Percentiles rank a stretch among this genome's conserved stretches.
Conservation (phyloP, 140 eudicot species). For the Flaveria floridana region DNA sequence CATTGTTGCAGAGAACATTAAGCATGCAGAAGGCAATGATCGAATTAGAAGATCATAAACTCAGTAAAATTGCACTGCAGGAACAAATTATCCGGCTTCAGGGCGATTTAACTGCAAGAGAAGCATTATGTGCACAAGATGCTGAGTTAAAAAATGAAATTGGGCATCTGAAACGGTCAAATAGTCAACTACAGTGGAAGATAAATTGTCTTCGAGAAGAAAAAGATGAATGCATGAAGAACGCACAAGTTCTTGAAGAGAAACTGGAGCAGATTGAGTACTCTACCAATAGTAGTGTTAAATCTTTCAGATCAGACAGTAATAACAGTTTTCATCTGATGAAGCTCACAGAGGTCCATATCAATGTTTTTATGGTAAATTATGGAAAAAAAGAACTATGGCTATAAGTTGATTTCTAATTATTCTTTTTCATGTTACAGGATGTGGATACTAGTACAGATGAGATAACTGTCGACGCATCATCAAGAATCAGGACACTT, state of each 20-base stretch:
- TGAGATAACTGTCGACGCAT: constrained; percentile 13
- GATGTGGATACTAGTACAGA: constrained; percentile 28
- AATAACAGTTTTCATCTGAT: constrained; percentile 30
- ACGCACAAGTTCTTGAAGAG: constrained; percentile 46
- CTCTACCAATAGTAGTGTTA: constrained; percentile 28
- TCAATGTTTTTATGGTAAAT: constrained; percentile 23
- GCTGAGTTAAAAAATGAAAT: constrained; percentile 69
- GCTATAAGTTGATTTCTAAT: constrained; percentile 27
- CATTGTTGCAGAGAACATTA: constrained; percentile 41
- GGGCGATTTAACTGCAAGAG: constrained; percentile 72
- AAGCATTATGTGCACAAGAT: constrained; percentile 59
- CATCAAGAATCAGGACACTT: constrained; percentile 45
- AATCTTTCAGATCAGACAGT: constrained; percentile 35
- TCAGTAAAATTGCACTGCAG: constrained; percentile 49
- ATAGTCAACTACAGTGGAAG: constrained; percentile 58
- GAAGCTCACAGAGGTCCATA: constrained; percentile 41
- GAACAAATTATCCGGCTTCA: constrained; percentile 67
- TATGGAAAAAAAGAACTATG: background rate
- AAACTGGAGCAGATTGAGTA: constrained; percentile 40
- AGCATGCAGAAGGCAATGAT: constrained; percentile 46
- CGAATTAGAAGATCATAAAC: constrained; percentile 52
- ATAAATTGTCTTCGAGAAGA: constrained; percentile 54
- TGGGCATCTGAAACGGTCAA: constrained; percentile 53
- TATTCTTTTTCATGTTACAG: constrained; percentile 29
- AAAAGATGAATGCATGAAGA: constrained; percentile 47